Evolutionary conservation across 1,284 basidiomycete species (phyloP), one percentile per base, ranked within the genome.

Genomic region (Butyriboletus appendiculatus): DNA sequence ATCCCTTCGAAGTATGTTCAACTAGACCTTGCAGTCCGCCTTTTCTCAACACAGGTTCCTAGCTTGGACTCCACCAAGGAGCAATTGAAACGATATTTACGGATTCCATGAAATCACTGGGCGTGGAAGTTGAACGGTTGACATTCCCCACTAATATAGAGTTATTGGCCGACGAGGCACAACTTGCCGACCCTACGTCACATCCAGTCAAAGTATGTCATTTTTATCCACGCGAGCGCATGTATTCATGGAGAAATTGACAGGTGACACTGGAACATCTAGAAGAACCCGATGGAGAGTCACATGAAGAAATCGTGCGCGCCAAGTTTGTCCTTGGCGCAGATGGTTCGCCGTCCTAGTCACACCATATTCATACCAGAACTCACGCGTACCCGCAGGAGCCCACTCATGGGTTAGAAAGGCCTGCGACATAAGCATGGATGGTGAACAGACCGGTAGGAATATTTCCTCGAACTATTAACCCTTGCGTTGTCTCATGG

Each of bases 341-440:
- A 34, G 83, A 85, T 62, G 84, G 79, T 75, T 50, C 14, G 52
- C 16, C 41, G 4, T 22, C 26, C 15, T 15, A 16, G 11, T 22
- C 6, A 16, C 26, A 15, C 35, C 4, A 14, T 9, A n/a, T 9
- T 5, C 26, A 32, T 5, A 35, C 30, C 15, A n/a, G 1, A 30
- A 26, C 48, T 59, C n/a, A 60, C 14, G 40, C 15, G 3, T 44
- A 5, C 30, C 32, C 39, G 34, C 53, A 78, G 77, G 78, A 10
- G 83, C 84, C 1, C 82, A 85, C 62, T 83, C 80, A 6, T 85
- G 84, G 83, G 80, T 82, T 5, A 76, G 83, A 34, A 78, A 80
- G 48, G 60, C 67, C 2, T 70, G 84, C 22, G 77, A 74, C 4
- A 78, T 85, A 50, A 60, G 66, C 18, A 80, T 85, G 78, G 79